These are phyloP conservation scores for Ceratocystiopsis brevicomis DNA, from an alignment of 2,329 filamentous ascomycete genomes.

Conservation along the genomic window DNA sequence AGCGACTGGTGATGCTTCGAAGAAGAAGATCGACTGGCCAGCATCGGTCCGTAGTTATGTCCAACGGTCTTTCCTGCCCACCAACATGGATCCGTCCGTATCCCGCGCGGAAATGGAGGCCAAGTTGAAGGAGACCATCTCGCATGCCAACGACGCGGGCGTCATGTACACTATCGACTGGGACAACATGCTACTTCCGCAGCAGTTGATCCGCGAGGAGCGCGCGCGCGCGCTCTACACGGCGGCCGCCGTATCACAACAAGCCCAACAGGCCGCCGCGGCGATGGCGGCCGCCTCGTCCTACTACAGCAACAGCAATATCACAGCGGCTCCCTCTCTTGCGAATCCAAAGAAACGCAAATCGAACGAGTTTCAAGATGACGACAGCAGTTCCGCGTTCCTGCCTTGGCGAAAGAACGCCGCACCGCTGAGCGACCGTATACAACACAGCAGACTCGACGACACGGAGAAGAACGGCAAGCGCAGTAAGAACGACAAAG, in stretches of 20 bases:
- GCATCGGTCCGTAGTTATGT: conserved; percentile 74
- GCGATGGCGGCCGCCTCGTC: neutral
- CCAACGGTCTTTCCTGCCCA: conserved; percentile 64
- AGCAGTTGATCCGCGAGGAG: conserved; percentile 61
- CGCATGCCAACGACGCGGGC: conserved; percentile 55
- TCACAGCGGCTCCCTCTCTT: neutral
- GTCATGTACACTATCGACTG: conserved; percentile 62
- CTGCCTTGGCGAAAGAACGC: conserved; percentile 55
- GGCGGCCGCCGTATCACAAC: conserved; percentile 3
- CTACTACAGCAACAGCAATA: conserved; percentile 1
- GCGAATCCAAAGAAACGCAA: conserved; percentile 57
- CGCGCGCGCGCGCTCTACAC: conserved; percentile 20
- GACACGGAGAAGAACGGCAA: neutral
- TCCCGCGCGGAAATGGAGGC: conserved; percentile 54
- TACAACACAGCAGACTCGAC: conserved; percentile 25
- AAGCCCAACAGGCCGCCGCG: conserved; percentile 2
- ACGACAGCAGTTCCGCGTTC: conserved; percentile 22
- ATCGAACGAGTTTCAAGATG: conserved; percentile 43
- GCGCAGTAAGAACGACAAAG: neutral
- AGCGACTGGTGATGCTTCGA: conserved; percentile 2
- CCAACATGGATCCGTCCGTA: conserved; percentile 46
- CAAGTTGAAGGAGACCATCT: conserved; percentile 74
- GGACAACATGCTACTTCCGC: conserved; percentile 66
- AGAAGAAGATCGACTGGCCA: conserved; percentile 58
- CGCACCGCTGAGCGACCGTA: conserved; percentile 52